Percentiles rank a stretch among this genome's conserved stretches.
Evolutionary conservation across 345 rosid genomes (phyloP).

Genomic region (Eutrema yunnanense): DNA sequence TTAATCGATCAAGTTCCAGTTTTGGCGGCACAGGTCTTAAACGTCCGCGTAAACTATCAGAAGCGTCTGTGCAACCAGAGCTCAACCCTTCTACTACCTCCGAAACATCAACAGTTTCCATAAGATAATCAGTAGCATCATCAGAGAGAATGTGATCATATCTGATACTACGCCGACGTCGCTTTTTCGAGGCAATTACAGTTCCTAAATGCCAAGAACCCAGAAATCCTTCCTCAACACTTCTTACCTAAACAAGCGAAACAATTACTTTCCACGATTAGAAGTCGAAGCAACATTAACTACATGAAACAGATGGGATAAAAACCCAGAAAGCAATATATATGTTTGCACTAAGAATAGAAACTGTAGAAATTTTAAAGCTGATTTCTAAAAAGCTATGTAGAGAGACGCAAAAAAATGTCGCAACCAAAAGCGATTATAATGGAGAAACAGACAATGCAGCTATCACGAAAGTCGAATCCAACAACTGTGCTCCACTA

Average conservation of each 20-base stretch:
- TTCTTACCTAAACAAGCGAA: constrained; percentile 47
- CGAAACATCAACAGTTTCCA: constrained; percentile 40
- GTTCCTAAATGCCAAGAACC: constrained; percentile 75
- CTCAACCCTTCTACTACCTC: constrained; percentile 29
- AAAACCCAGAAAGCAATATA: background rate
- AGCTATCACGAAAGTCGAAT: background rate
- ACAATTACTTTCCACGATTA: background rate
- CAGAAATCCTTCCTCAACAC: constrained; percentile 66
- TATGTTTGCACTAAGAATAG: background rate
- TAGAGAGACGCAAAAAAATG: background rate
- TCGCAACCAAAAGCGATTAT: background rate
- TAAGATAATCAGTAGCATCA: constrained; percentile 33
- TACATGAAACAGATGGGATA: background rate
- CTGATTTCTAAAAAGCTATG: background rate
- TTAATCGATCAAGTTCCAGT: constrained; percentile 18
- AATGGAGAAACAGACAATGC: background rate
- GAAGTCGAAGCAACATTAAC: background rate
- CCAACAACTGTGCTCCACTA: background rate
- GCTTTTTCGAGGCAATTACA: constrained; percentile 25
- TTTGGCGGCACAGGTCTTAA: constrained; percentile 61
- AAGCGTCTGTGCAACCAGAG: background rate
- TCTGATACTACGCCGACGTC: constrained; percentile 27
- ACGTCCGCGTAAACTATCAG: constrained; percentile 29
- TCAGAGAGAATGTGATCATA: constrained; percentile 51
- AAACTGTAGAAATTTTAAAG: background rate